Conservation (phyloP, 768 basidiomycete genomes). For the Podaxis sp. region DNA sequence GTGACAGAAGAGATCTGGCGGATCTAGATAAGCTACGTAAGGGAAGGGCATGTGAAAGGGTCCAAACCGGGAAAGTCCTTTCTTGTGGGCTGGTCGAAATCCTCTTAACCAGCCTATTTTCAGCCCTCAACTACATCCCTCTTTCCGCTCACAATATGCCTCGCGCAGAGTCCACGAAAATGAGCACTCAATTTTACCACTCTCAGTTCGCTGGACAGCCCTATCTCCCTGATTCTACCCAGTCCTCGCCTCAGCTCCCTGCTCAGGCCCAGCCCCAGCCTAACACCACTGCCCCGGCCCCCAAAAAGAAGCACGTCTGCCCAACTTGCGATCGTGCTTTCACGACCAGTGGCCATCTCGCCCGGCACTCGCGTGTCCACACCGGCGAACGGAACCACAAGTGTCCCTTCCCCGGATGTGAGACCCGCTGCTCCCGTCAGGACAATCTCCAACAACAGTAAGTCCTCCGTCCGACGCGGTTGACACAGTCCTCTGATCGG, state of each 20-base stretch:
- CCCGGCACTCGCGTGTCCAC: constrained; percentile 85
- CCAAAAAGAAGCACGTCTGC: constrained; percentile 64
- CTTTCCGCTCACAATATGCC: constrained; percentile 27
- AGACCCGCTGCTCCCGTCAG: constrained; percentile 85
- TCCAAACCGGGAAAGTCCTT: constrained; percentile 5
- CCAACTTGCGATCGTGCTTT: constrained; percentile 72
- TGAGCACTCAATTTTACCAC: constrained; percentile 30
- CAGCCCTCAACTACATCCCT: constrained; percentile 14
- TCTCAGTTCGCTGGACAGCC: constrained; percentile 30
- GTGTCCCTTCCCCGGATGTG: constrained; percentile 94
- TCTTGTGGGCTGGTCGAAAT: constrained; percentile 2
- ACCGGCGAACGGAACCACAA: constrained; percentile 92
- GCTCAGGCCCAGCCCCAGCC: constrained; percentile 22
- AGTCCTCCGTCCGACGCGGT: constrained; percentile 22
- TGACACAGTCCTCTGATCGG: not conserved
- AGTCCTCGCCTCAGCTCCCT: constrained; percentile 27
- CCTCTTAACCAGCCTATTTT: constrained; percentile 17
- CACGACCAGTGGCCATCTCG: constrained; percentile 87
- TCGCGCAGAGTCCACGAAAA: constrained; percentile 31
- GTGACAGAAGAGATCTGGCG: constrained; percentile 4
- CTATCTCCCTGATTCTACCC: constrained; percentile 23
- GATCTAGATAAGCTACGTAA: constrained; percentile 14
- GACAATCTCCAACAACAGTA: constrained; percentile 78
- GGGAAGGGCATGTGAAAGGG: constrained; percentile 8
- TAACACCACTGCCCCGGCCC: constrained; percentile 1